Evolutionary conservation across 805 yeast genomes (phyloP), one percentile per base, ranked within the genome.

Genomic region (Metschnikowia kofuensis): DNA sequence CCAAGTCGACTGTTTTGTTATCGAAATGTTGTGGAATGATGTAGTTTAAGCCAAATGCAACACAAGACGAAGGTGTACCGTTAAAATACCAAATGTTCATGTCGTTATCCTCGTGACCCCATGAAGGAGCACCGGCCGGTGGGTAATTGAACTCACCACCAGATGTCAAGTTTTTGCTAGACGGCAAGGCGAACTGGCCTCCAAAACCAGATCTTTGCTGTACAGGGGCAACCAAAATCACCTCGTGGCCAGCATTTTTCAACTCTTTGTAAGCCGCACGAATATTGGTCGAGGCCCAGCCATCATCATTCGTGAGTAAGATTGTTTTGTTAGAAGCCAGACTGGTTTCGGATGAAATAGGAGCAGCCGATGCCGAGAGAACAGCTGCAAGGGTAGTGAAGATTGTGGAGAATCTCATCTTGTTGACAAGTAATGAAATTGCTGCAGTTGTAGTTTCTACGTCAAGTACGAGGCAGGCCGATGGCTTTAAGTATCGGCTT

Each of bases 201-300:
- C 60, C 58, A 45, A 40, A 56, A 5, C 60, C 61, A n/a, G 58
- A 53, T 42, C 60, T 49, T 38, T 58, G 61, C 37, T 40, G 42
- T 13, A 45, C 61, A n/a, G 61, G 61, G 16, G 61, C 59, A 15
- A 53, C 57, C 52, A 58, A 28, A 31, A 58, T 48, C 40, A 58
- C 60, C 31, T 58, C 51, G 49, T 58, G 53, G 8, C 60, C 60
- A n/a, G 59, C 60, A 7, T 13, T 43, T 47, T 48, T 54, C 55
- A 57, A 69, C 34, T 68, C 78, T 44, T 72, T 63, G 71, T 79
- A 80, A 11, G 79, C 63, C 13, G 84, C 81, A 60, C 84, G 74
- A 59, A 80, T 77, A 58, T 78, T 78, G 42, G 83, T 76, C 6
- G 83, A 66, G 2, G 76, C 77, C 79, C 80, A 80, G 15, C 79